These are phyloP conservation scores for Rhodamnia rubescens DNA, from an alignment of 345 rosid species.

Conservation along the genomic window DNA sequence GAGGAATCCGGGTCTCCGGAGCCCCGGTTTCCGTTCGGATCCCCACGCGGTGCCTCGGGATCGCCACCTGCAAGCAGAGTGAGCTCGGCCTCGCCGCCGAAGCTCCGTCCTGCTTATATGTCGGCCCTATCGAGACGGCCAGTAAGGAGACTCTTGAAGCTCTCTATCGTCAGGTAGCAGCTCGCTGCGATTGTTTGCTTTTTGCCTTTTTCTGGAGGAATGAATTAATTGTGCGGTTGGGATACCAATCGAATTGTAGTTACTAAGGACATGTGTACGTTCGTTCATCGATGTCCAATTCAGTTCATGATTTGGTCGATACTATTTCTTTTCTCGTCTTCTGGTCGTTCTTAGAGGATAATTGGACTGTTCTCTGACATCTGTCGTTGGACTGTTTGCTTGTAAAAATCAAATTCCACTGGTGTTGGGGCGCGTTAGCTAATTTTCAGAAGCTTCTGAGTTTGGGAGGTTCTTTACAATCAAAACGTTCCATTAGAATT, in stretches of 20 bases:
- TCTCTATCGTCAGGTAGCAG: conserved; percentile 61
- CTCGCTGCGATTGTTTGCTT: neutral
- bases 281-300: neutral
- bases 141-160: conserved; percentile 94
- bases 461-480: neutral
- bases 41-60: conserved; percentile 25
- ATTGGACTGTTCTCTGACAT: neutral
- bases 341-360: neutral
- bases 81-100: conserved; percentile 30
- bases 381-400: neutral
- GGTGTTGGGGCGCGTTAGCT: neutral
- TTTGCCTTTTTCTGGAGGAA: neutral
- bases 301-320: neutral
- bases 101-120: conserved; percentile 83
- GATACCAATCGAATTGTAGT: neutral
- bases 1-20: conserved; percentile 26
- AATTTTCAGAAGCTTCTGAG: neutral
- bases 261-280: no score
- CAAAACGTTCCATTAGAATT: neutral
- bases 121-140: conserved; percentile 90
- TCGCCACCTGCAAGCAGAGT: conserved; percentile 18
- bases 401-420: neutral
- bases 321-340: neutral
- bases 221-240: neutral
- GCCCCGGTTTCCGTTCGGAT: conserved; percentile 41